Percentiles rank a stretch among this genome's conserved stretches.
phyloP scores from a whole-genome alignment of 1,139 yeast species.

The Ogataea hybrid region DNA sequence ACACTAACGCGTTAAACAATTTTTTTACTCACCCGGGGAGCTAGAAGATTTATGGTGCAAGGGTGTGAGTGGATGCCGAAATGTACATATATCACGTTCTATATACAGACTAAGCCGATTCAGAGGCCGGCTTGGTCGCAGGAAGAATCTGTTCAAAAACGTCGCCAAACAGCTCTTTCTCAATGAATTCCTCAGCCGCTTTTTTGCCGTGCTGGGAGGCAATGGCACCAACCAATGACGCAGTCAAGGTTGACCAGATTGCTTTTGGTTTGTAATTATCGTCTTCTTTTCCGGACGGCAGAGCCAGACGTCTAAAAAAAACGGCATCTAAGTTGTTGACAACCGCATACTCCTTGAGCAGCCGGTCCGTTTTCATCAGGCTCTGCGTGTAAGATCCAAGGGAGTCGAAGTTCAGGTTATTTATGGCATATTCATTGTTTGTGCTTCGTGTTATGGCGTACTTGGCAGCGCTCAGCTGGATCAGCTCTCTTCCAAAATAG shows the following conservation, averaged over 20 bases:
- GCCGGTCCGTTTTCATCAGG: slow-evolving; percentile 47
- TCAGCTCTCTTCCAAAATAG: slow-evolving; percentile 71
- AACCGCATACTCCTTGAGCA: slow-evolving; percentile 54
- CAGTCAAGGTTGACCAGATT: slow-evolving; percentile 66
- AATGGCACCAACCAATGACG: slow-evolving; percentile 81
- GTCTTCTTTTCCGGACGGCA: slow-evolving; percentile 41
- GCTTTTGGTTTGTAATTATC: slow-evolving; percentile 46
- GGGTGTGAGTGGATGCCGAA: slow-evolving; percentile 8
- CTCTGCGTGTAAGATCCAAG: slow-evolving; percentile 57
- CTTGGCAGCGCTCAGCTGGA: slow-evolving; percentile 59
- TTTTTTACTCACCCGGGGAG: not conserved
- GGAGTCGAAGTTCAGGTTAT: slow-evolving; percentile 60
- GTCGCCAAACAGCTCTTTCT: slow-evolving; percentile 39
- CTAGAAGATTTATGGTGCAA: not conserved
- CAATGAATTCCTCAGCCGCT: slow-evolving; percentile 55
- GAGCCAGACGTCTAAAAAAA: slow-evolving; percentile 64
- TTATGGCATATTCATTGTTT: slow-evolving; percentile 40
- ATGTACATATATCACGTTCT: slow-evolving; percentile 11
- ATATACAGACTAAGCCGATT: slow-evolving; percentile 10
- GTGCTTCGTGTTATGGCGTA: slow-evolving; percentile 37
- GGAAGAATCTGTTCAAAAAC: slow-evolving; percentile 4
- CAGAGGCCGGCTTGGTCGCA: not conserved
- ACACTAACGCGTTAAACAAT: slow-evolving; percentile 2
- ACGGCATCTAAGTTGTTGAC: slow-evolving; percentile 46
- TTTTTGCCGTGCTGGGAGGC: slow-evolving; percentile 64